phyloP scores from a whole-genome alignment of 1,284 basidiomycete genomes.

The Ustilago trichophora region DNA sequence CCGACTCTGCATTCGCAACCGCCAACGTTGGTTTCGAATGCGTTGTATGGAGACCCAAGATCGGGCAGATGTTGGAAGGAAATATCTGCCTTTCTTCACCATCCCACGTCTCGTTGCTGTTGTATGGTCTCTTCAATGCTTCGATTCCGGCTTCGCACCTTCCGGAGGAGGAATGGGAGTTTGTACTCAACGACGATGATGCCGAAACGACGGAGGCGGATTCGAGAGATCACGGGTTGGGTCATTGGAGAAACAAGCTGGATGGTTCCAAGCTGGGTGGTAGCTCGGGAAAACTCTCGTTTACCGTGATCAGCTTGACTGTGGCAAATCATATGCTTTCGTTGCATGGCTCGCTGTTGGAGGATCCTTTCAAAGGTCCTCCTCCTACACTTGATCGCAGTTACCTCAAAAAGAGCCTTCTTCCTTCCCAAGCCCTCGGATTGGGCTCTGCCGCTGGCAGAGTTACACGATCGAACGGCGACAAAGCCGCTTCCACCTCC shows the following conservation, averaged over 20 bases:
- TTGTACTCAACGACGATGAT: slow-evolving; percentile 76
- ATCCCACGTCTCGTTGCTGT: slow-evolving; percentile 89
- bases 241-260: slow-evolving; percentile 81
- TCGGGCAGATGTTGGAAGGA: slow-evolving; percentile 86
- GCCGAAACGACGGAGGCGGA: slow-evolving; percentile 6
- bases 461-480: no score
- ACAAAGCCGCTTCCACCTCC: not conserved
- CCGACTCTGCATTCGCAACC: slow-evolving; percentile 86
- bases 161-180: slow-evolving; percentile 80
- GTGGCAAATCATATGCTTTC: slow-evolving; percentile 96
- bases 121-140: slow-evolving; percentile 95
- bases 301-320: slow-evolving; percentile 90
- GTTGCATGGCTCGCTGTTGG: slow-evolving; percentile 85
- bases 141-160: slow-evolving; percentile 94
- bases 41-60: slow-evolving; percentile 85
- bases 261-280: slow-evolving; percentile 80
- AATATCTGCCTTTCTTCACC: slow-evolving; percentile 89
- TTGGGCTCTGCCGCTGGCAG: slow-evolving; percentile 6
- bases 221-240: slow-evolving; percentile 67
- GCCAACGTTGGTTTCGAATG: slow-evolving; percentile 82
- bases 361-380: slow-evolving; percentile 78
- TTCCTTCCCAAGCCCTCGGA: slow-evolving; percentile 34
- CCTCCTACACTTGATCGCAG: slow-evolving; percentile 42
- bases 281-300: slow-evolving; percentile 76
- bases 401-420: slow-evolving; percentile 42